Evolutionary conservation across 768 basidiomycete species (phyloP).

Genomic region (Clitopilus hobsonii): DNA sequence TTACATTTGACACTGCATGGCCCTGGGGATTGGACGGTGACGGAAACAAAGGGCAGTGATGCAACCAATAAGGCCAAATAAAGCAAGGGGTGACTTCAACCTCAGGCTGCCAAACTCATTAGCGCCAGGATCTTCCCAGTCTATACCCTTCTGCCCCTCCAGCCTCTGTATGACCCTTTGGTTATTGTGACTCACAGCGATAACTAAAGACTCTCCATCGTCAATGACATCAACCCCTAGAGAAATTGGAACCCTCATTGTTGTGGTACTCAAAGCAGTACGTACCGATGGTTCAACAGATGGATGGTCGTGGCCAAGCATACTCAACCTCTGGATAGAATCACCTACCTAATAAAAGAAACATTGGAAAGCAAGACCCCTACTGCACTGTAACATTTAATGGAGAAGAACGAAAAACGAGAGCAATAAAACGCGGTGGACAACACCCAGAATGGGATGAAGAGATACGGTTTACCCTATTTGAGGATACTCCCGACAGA

Average conservation of each 20-base stretch:
- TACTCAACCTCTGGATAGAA: conserved; percentile 41
- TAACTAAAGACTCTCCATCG: conserved; percentile 1
- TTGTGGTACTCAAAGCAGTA: conserved; percentile 92
- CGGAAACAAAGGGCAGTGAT: conserved; percentile 1
- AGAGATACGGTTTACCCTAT: conserved; percentile 88
- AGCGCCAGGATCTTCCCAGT: neutral
- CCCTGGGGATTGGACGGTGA: neutral
- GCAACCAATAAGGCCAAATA: conserved; percentile 5
- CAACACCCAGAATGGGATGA: conserved; percentile 99
- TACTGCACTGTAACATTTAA: conserved; percentile 82
- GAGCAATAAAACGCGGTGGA: conserved; percentile 93
- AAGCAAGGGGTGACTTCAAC: neutral
- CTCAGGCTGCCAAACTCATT: neutral
- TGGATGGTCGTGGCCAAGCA: conserved; percentile 14
- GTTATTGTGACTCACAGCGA: neutral
- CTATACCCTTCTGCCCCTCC: neutral
- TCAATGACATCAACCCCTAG: conserved; percentile 57
- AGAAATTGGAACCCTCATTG: conserved; percentile 90
- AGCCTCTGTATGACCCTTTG: neutral
- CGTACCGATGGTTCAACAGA: too few relatives aligned
- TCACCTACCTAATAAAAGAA: conserved; percentile 85
- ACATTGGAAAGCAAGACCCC: conserved; percentile 96
- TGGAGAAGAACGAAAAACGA: conserved; percentile 82
- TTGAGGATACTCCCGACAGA: conserved; percentile 61
- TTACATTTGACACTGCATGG: neutral